These are phyloP conservation scores for Kluyveromyces sp. DNA, from an alignment of 1,139 yeast genomes.

Conservation along the genomic window DNA sequence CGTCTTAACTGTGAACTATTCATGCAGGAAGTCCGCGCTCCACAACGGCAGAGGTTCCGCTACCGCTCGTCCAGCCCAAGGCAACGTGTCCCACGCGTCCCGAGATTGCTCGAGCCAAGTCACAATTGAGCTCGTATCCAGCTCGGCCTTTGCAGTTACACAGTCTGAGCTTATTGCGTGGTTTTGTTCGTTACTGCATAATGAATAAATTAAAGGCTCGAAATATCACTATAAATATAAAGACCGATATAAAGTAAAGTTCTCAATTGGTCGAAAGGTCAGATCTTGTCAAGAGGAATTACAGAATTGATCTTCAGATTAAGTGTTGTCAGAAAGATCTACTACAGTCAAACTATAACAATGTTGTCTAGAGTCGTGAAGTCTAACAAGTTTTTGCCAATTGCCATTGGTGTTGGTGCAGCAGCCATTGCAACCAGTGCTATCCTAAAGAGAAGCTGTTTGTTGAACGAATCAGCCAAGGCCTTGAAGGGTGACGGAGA, in stretches of 20 bases:
- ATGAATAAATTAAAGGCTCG: background rate
- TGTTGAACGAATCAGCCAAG: conserved; percentile 41
- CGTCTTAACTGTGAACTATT: no score
- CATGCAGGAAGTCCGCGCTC: no score
- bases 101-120: no score
- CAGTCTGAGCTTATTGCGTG: no score
- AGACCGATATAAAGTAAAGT: background rate
- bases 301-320: background rate
- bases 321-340: background rate
- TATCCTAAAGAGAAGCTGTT: conserved; percentile 35
- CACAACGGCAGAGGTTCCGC: no score
- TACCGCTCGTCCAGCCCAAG: no score
- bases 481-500: conserved; percentile 63
- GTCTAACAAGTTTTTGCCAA: conserved; percentile 24
- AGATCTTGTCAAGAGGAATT: background rate
- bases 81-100: no score
- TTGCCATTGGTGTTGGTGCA: conserved; percentile 47
- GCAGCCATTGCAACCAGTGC: conserved; percentile 47
- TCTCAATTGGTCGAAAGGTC: background rate
- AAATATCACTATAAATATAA: background rate
- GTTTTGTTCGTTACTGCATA: no score
- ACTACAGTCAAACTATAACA: background rate
- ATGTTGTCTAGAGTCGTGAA: conserved; percentile 26
- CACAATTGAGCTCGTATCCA: no score
- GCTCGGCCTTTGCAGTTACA: no score